Percentiles rank a stretch among this genome's conserved stretches.
These are phyloP conservation scores for Helicocarpus griseus DNA, from an alignment of 2,329 filamentous ascomycete genomes.

Conservation along the genomic window DNA sequence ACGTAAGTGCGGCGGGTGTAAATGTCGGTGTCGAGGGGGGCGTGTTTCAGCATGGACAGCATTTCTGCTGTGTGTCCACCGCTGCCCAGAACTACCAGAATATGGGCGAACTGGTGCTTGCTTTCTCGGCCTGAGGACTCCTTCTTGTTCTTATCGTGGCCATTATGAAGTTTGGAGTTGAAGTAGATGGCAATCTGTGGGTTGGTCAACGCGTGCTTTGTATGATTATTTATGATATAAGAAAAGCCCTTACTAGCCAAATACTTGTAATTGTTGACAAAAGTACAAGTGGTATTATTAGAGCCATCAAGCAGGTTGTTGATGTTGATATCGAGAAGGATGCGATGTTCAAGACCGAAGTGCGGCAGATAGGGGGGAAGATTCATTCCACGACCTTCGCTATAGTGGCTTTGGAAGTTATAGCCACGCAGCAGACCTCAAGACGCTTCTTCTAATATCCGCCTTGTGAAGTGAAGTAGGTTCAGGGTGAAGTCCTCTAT, in stretches of 20 bases:
- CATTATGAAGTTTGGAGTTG: neutral
- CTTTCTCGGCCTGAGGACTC: neutral
- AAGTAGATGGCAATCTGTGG: neutral
- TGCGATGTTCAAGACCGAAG: neutral
- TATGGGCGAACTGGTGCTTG: constrained; percentile 40
- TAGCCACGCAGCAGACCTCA: neutral
- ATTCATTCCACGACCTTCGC: neutral
- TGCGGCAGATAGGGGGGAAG: neutral
- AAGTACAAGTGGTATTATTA: neutral
- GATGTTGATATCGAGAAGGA: neutral
- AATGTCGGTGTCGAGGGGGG: constrained; percentile 35
- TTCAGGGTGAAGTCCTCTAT: neutral
- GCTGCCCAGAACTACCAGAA: constrained; percentile 77
- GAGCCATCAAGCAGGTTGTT: neutral
- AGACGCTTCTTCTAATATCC: neutral
- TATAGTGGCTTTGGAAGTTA: neutral
- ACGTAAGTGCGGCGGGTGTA: constrained; percentile 69
- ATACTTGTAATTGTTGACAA: neutral
- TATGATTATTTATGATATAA: too few species aligned
- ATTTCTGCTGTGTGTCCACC: constrained; percentile 95
- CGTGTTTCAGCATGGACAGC: constrained; percentile 67
- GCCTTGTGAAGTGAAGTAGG: neutral
- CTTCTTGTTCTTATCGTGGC: neutral
- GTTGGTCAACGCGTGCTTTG: neutral
- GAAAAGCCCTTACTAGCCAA: neutral